These are phyloP conservation scores for Colletotrichum theobromicola DNA, from an alignment of 2,329 filamentous ascomycete genomes.

Conservation along the genomic window DNA sequence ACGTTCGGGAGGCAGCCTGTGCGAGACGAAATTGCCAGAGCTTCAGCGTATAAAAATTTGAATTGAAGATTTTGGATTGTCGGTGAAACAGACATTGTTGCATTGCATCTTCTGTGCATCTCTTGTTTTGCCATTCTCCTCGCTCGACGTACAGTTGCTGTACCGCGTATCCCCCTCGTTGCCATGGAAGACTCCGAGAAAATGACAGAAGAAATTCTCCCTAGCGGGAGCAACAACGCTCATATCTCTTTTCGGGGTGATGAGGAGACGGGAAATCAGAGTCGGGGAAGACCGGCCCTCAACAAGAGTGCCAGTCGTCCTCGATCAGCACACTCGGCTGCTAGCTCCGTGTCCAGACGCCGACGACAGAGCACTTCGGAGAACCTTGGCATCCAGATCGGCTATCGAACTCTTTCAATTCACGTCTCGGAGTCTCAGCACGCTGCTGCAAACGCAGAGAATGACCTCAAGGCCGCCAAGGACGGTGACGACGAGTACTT, in stretches of 20 bases:
- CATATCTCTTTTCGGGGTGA: background rate
- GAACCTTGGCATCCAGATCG: background rate
- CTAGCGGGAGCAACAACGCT: accelerated
- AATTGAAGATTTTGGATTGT: background rate
- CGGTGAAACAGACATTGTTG: background rate
- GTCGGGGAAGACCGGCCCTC: background rate
- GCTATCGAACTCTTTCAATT: background rate
- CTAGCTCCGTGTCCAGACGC: background rate
- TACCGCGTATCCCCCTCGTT: background rate
- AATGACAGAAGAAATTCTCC: background rate
- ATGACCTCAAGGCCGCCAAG: background rate
- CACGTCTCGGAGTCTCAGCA: background rate
- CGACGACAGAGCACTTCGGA: background rate
- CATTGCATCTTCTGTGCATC: background rate
- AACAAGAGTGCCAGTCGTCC: background rate
- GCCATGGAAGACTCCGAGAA: background rate
- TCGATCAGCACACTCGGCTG: background rate
- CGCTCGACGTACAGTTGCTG: background rate
- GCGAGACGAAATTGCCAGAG: background rate
- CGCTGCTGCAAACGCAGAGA: background rate
- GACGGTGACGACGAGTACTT: background rate
- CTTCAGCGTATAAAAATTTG: background rate
- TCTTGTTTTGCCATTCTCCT: background rate
- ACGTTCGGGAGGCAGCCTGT: background rate
- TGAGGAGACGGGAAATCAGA: background rate